Percentiles rank a stretch among this genome's conserved stretches.
Conservation (phyloP, 352 stramenopile genomes). For the Phytophthora boehmeriae region DNA sequence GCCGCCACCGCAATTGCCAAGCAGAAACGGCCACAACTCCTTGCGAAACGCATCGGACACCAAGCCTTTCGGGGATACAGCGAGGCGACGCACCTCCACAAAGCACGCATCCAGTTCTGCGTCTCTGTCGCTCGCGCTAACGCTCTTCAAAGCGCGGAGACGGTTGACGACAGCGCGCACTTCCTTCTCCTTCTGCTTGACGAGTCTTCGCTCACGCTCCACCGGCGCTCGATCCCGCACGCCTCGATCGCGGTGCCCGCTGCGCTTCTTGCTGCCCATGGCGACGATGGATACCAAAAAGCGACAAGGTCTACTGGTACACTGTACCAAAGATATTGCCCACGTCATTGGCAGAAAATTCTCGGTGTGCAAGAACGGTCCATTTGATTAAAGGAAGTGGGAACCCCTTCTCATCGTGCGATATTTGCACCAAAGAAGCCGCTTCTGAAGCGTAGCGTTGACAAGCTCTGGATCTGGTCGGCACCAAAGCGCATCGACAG, state of each 20-base stretch:
- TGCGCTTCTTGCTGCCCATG: constrained; percentile 49
- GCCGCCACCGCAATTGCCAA: constrained; percentile 20
- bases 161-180: constrained; percentile 39
- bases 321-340: background rate
- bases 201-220: constrained; percentile 45
- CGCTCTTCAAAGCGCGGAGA: constrained; percentile 32
- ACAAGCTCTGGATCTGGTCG: no score
- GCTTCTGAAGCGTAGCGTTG: no score
- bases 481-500: no score
- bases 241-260: constrained; percentile 33
- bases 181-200: constrained; percentile 61
- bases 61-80: constrained; percentile 58
- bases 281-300: constrained; percentile 9
- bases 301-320: background rate
- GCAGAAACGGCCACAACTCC: constrained; percentile 68
- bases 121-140: constrained; percentile 5
- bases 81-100: constrained; percentile 61
- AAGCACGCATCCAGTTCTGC: constrained; percentile 45
- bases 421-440: no score
- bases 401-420: no score
- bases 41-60: constrained; percentile 62
- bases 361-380: no score
- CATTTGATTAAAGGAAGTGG: no score
- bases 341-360: background rate
- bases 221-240: constrained; percentile 34